These are phyloP conservation scores for Proliferodiscus dingleyae DNA, from an alignment of 2,329 filamentous ascomycete genomes.

Conservation along the genomic window DNA sequence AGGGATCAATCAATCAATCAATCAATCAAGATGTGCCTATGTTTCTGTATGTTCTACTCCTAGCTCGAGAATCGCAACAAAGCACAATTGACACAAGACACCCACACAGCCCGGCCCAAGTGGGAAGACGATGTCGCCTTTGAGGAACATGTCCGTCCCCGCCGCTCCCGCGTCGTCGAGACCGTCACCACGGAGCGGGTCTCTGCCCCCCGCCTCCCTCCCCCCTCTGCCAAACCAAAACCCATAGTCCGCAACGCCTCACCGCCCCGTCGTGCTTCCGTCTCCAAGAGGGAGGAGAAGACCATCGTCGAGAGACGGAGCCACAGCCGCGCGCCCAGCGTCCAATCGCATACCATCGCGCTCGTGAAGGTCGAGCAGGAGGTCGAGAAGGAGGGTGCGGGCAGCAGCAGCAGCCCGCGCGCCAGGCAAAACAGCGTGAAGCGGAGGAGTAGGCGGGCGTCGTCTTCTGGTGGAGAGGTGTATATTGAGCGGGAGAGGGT, in stretches of 20 bases:
- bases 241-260: no score
- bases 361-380: neutral
- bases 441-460: conserved; percentile 8
- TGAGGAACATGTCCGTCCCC: conserved; percentile 13
- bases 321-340: conserved; percentile 1
- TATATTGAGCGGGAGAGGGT: conserved; percentile 26
- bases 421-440: conserved; percentile 5
- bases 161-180: conserved; percentile 15
- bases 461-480: conserved; percentile 23
- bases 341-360: neutral
- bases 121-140: conserved; percentile 26
- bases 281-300: no score
- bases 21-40: conserved; percentile 13
- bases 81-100: neutral
- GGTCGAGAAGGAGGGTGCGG: conserved; percentile 19
- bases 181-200: conserved; percentile 7
- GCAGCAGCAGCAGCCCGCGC: conserved; percentile 5
- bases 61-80: neutral
- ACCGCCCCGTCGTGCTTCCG: no score
- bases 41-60: conserved; percentile 3
- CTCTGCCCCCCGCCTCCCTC: no score
- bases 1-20: neutral
- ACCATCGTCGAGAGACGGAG: no score
- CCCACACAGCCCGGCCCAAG: conserved; percentile 12
- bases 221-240: no score